phyloP scores from a whole-genome alignment of 768 basidiomycete genomes.

The Holtermannia corniformis region DNA sequence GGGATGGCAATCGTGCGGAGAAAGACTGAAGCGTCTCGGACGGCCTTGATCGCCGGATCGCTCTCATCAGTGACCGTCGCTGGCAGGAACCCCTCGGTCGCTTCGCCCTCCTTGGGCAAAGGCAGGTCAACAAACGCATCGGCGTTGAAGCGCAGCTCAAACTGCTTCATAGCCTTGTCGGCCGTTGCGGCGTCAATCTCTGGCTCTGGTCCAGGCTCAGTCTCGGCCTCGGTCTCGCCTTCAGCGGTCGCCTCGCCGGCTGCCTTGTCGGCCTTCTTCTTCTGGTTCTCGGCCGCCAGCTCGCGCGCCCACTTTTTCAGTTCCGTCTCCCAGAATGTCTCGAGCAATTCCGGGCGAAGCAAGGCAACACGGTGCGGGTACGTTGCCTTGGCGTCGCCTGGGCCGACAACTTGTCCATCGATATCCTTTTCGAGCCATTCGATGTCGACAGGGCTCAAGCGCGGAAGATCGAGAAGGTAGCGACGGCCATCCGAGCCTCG shows the following conservation, averaged over 20 bases:
- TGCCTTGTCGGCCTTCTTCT: slow-evolving; percentile 24
- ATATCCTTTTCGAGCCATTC: slow-evolving; percentile 45
- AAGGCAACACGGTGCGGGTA: slow-evolving; percentile 45
- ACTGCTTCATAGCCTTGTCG: slow-evolving; percentile 31
- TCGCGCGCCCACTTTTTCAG: slow-evolving; percentile 42
- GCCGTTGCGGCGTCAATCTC: slow-evolving; percentile 36
- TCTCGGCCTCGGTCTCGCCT: slow-evolving; percentile 10
- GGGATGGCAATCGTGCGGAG: slow-evolving; percentile 41
- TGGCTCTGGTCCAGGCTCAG: slow-evolving; percentile 26
- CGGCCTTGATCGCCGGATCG: slow-evolving; percentile 42
- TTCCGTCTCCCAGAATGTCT: slow-evolving; percentile 44
- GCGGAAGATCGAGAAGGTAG: slow-evolving; percentile 45
- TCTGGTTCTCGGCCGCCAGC: slow-evolving; percentile 25
- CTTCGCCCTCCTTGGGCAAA: slow-evolving; percentile 15
- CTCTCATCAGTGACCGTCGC: slow-evolving; percentile 38
- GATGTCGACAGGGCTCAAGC: slow-evolving; percentile 44
- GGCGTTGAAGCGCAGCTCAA: slow-evolving; percentile 44
- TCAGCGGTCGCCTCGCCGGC: slow-evolving; percentile 17
- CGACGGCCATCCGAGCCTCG: slow-evolving; percentile 44
- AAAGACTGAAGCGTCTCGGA: slow-evolving; percentile 44
- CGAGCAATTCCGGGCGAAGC: slow-evolving; percentile 45
- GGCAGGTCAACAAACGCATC: slow-evolving; percentile 45
- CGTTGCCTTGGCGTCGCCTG: neutral
- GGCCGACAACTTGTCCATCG: slow-evolving; percentile 16
- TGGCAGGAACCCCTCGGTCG: slow-evolving; percentile 14